Conservation (phyloP, 306 rosid species). For the Dryas alaskensis region DNA sequence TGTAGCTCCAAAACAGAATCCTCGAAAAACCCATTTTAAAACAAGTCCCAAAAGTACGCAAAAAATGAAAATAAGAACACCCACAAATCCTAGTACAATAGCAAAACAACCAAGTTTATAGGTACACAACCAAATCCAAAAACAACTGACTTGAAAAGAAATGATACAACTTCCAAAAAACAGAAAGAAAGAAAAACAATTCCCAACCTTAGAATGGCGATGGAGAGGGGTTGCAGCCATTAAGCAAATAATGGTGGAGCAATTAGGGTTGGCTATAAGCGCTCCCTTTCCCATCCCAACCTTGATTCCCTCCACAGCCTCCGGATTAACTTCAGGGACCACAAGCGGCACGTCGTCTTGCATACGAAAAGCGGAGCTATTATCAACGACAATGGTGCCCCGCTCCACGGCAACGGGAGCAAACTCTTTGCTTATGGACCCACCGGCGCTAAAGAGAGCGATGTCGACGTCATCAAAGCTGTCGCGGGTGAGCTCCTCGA, state of each 20-base stretch:
- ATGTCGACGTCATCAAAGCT: slow-evolving; percentile 87
- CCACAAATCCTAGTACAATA: neutral
- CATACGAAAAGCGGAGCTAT: slow-evolving; percentile 96
- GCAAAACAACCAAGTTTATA: neutral
- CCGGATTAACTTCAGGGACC: slow-evolving; percentile 96
- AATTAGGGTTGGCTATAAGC: slow-evolving; percentile 90
- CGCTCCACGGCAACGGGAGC: slow-evolving; percentile 79
- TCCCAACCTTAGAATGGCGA: slow-evolving; percentile 70
- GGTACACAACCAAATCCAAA: slow-evolving; percentile 5
- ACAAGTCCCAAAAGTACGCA: neutral
- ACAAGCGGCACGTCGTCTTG: slow-evolving; percentile 75
- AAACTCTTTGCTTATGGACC: slow-evolving; percentile 77
- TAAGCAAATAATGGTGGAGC: slow-evolving; percentile 93
- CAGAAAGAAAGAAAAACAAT: neutral
- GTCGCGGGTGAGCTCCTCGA: slow-evolving; percentile 80
- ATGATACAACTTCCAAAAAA: neutral
- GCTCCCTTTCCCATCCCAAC: slow-evolving; percentile 77
- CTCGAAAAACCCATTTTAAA: neutral
- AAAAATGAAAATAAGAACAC: neutral
- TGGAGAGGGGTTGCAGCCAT: slow-evolving; percentile 97
- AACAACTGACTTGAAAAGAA: neutral
- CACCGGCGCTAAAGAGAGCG: slow-evolving; percentile 96
- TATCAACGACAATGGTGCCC: slow-evolving; percentile 86
- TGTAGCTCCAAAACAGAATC: neutral
- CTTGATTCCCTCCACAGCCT: slow-evolving; percentile 71